Percentiles rank a stretch among this genome's conserved stretches.
phyloP scores from a whole-genome alignment of 2,329 filamentous ascomycete species.

The Colletotrichum agaves region DNA sequence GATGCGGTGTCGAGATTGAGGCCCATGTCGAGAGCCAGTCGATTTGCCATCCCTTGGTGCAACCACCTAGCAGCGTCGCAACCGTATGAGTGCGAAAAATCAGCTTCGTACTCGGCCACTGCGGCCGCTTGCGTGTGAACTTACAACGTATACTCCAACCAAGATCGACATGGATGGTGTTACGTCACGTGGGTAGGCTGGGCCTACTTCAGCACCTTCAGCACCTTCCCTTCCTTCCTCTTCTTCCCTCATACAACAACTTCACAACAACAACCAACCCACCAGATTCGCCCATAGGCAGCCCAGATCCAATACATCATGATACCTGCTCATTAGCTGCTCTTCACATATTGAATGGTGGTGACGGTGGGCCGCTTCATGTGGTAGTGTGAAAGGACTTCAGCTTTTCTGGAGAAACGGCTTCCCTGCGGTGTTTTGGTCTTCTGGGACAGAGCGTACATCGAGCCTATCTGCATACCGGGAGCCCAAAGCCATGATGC shows the following conservation, averaged over 20 bases:
- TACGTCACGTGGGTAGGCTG: too few relatives aligned
- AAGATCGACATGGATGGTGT: slow-evolving; percentile 48
- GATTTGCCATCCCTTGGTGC: slow-evolving; percentile 50
- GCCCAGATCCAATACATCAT: too few relatives aligned
- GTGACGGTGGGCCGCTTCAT: slow-evolving; percentile 47
- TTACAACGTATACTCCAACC: slow-evolving; percentile 43
- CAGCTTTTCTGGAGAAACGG: slow-evolving; percentile 45
- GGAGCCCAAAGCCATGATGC: slow-evolving; percentile 48
- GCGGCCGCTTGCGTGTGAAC: neutral
- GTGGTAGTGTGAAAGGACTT: slow-evolving; percentile 39
- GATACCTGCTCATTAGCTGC: too few relatives aligned
- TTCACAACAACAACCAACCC: too few relatives aligned
- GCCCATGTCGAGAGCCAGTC: slow-evolving; percentile 51
- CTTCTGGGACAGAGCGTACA: slow-evolving; percentile 43
- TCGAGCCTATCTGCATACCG: slow-evolving; percentile 47
- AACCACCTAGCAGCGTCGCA: slow-evolving; percentile 50
- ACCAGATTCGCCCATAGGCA: too few relatives aligned
- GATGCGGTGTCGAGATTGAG: slow-evolving; percentile 48
- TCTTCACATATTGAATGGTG: slow-evolving; percentile 51
- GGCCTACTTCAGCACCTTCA: too few relatives aligned
- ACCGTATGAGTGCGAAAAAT: slow-evolving; percentile 44
- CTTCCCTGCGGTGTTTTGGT: slow-evolving; percentile 48
- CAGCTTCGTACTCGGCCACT: neutral
- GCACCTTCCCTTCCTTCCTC: too few relatives aligned
- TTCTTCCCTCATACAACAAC: too few relatives aligned